Conservation (phyloP, 2,329 filamentous ascomycete genomes). For the Fusarium torreyae region DNA sequence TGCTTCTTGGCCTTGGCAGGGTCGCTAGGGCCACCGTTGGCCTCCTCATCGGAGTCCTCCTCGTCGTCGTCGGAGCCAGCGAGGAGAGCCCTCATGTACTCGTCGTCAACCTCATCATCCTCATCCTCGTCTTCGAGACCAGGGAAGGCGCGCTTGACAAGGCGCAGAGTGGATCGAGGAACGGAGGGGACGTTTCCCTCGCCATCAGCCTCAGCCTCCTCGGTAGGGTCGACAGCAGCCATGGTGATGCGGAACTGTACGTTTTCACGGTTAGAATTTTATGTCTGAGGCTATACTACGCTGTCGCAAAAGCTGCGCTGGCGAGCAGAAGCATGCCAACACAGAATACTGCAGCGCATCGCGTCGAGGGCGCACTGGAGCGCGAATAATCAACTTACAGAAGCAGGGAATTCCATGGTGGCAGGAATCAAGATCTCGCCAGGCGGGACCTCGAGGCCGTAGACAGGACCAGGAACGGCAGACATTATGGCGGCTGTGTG, state of each 20-base stretch:
- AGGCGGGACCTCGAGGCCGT: constrained; percentile 91
- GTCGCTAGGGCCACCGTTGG: constrained; percentile 92
- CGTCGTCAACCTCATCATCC: constrained; percentile 77
- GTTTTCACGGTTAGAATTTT: constrained; percentile 39
- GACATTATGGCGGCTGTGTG: constrained; percentile 63
- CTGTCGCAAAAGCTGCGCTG: constrained; percentile 33
- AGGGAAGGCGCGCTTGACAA: constrained; percentile 80
- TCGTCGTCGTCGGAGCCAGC: constrained; percentile 66
- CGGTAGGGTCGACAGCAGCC: constrained; percentile 95
- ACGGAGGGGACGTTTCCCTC: constrained; percentile 73
- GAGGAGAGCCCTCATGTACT: constrained; percentile 72
- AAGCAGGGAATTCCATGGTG: constrained; percentile 83
- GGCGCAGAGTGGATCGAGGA: constrained; percentile 89
- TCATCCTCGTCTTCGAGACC: constrained; percentile 69
- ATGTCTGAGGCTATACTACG: background rate
- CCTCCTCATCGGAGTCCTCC: constrained; percentile 71
- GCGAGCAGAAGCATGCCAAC: background rate
- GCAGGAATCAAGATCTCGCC: constrained; percentile 88
- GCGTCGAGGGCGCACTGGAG: background rate
- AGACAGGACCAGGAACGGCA: constrained; percentile 81
- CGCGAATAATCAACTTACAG: constrained; percentile 71
- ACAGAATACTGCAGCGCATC: background rate
- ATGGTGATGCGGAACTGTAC: constrained; percentile 95
- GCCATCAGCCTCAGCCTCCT: constrained; percentile 76
- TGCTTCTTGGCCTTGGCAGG: constrained; percentile 91